phyloP scores from a whole-genome alignment of 2,329 filamentous ascomycete genomes.

The Paraconiothyrium sp. region DNA sequence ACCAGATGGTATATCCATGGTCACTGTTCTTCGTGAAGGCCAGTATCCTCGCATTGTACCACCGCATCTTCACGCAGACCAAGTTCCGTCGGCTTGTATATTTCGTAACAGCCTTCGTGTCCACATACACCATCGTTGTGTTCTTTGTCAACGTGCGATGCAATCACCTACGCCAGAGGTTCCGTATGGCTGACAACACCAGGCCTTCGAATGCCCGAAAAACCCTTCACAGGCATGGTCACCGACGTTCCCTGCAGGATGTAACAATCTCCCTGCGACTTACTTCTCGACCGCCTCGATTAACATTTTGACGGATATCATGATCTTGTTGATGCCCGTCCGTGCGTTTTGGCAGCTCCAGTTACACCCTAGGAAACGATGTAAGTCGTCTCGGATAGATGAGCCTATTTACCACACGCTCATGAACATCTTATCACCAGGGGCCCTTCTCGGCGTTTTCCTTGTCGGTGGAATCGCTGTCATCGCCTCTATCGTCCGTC shows the following conservation, averaged over 20 bases:
- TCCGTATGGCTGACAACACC: slow-evolving; percentile 1
- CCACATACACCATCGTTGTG: slow-evolving; percentile 22
- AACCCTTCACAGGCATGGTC: slow-evolving; percentile 28
- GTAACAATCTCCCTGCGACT: slow-evolving; percentile 29
- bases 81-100: slow-evolving; percentile 22
- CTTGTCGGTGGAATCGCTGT: slow-evolving; percentile 30
- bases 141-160: slow-evolving; percentile 28
- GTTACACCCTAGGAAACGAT: slow-evolving; percentile 25
- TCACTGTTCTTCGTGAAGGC: slow-evolving; percentile 34
- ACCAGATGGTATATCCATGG: slow-evolving; percentile 36
- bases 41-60: slow-evolving; percentile 35
- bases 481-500: slow-evolving; percentile 30
- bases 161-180: not conserved
- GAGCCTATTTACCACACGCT: not conserved
- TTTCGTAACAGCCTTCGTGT: slow-evolving; percentile 19
- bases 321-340: slow-evolving; percentile 30
- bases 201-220: slow-evolving; percentile 33
- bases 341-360: slow-evolving; percentile 29
- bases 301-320: slow-evolving; percentile 31
- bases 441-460: slow-evolving; percentile 33
- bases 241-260: slow-evolving; percentile 30
- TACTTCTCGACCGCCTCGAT: slow-evolving; percentile 32
- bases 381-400: not conserved
- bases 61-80: slow-evolving; percentile 30
- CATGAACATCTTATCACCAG: not conserved